Conservation (phyloP, 108 stramenopile genomes). For the Nannochloropsis salina region DNA sequence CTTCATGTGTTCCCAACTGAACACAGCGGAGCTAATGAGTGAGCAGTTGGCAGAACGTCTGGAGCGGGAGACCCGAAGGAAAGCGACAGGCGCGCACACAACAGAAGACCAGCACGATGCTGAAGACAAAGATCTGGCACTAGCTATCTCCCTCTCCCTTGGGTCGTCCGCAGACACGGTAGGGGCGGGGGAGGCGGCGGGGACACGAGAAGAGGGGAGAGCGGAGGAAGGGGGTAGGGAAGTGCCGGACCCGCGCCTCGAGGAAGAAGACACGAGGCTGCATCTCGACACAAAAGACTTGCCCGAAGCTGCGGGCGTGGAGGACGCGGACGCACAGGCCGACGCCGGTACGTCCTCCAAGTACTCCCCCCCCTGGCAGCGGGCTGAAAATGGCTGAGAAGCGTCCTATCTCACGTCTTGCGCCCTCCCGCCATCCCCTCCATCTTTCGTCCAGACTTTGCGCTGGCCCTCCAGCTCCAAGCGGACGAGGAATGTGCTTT, state of each 20-base stretch:
- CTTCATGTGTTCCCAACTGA: background rate
- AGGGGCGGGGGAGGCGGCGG: background rate
- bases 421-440: background rate
- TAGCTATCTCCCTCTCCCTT: background rate
- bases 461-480: slow-evolving; percentile 8
- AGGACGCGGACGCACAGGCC: background rate
- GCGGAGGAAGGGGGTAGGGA: background rate
- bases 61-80: background rate
- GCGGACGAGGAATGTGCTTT: background rate
- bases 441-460: background rate
- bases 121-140: background rate
- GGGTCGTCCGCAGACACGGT: background rate
- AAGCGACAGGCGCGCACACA: background rate
- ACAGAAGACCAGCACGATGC: background rate
- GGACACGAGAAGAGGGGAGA: background rate
- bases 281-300: no score
- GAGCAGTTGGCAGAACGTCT: background rate
- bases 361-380: no score
- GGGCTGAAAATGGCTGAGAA: no score
- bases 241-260: background rate
- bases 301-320: background rate
- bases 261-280: background rate
- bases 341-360: background rate
- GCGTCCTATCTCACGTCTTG: background rate
- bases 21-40: background rate